A percentile compares a stretch with the other conserved stretches of the same genome.
These are phyloP conservation scores for Fermentozyma sake DNA, from an alignment of 1,139 yeast genomes.

Conservation along the genomic window DNA sequence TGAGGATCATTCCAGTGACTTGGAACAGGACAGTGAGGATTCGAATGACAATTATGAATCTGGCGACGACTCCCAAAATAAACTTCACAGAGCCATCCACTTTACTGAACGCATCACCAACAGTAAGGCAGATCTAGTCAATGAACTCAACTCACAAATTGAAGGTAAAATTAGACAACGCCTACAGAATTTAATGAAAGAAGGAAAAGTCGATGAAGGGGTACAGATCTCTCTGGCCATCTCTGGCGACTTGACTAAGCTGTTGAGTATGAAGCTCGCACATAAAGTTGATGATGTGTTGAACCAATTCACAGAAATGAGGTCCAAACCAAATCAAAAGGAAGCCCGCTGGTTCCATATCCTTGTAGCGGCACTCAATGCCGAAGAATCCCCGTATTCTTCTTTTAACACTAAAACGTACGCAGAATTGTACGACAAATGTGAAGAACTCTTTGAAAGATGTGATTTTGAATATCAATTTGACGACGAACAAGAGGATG, in stretches of 20 bases:
- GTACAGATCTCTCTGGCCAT: slow-evolving; percentile 16
- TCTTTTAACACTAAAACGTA: slow-evolving; percentile 10
- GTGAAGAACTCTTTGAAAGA: slow-evolving; percentile 20
- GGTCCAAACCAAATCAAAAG: slow-evolving; percentile 1
- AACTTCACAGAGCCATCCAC: slow-evolving; percentile 2
- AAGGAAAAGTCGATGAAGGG: slow-evolving; percentile 2
- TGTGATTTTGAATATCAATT: slow-evolving; percentile 20
- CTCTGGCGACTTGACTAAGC: slow-evolving; percentile 14
- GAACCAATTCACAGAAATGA: slow-evolving; percentile 3
- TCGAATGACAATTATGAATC: too few species aligned
- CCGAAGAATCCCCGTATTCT: slow-evolving; percentile 12
- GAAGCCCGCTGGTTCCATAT: slow-evolving; percentile 26
- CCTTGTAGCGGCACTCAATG: slow-evolving; percentile 17
- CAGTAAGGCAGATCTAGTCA: slow-evolving; percentile 28
- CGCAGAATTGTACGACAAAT: slow-evolving; percentile 13
- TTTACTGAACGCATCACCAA: slow-evolving; percentile 16
- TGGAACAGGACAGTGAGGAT: too few species aligned
- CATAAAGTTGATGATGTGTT: slow-evolving; percentile 15
- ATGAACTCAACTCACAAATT: slow-evolving; percentile 37
- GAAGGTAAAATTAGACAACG: slow-evolving; percentile 24
- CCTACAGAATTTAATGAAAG: slow-evolving; percentile 4
- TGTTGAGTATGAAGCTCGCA: slow-evolving; percentile 19
- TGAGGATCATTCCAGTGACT: too few species aligned
- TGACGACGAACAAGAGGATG: slow-evolving; percentile 11
- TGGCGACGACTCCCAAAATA: too few species aligned